Percentiles rank a stretch among this genome's conserved stretches.
These are phyloP conservation scores for Fusarium pseudograminearum DNA, from an alignment of 2,329 filamentous ascomycete genomes.

Conservation along the genomic window DNA sequence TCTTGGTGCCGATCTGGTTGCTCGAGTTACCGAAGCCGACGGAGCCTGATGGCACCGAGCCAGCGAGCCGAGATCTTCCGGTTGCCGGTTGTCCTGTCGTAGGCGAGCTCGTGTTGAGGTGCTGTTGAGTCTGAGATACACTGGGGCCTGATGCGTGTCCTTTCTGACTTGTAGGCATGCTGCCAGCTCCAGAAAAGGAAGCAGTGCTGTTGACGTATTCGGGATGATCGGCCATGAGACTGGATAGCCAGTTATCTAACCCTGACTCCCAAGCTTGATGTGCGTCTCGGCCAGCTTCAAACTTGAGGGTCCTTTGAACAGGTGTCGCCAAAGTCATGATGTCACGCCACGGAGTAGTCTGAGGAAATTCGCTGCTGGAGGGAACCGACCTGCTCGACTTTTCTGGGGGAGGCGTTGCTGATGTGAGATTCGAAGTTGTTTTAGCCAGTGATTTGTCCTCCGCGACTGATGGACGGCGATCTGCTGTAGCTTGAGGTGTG, in stretches of 20 bases:
- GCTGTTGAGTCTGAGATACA: constrained; percentile 56
- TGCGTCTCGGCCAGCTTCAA: constrained; percentile 76
- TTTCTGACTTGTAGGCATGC: constrained; percentile 32
- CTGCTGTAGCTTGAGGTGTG: constrained; percentile 38
- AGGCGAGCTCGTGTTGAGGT: constrained; percentile 60
- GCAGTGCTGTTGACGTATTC: constrained; percentile 60
- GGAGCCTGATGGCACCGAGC: constrained; percentile 55
- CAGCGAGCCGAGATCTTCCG: constrained; percentile 54
- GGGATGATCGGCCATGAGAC: constrained; percentile 59
- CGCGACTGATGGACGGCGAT: constrained; percentile 54
- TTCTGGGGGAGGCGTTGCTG: constrained; percentile 54
- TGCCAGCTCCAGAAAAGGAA: constrained; percentile 45
- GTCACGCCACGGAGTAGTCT: constrained; percentile 75
- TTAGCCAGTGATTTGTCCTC: constrained; percentile 60
- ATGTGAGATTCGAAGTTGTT: constrained; percentile 51
- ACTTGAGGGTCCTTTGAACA: constrained; percentile 77
- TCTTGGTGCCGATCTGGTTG: constrained; percentile 80
- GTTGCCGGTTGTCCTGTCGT: constrained; percentile 44
- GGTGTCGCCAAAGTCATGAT: constrained; percentile 77
- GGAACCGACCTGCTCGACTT: constrained; percentile 34
- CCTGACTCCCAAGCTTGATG: constrained; percentile 81
- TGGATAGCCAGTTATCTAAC: constrained; percentile 68
- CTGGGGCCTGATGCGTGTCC: constrained; percentile 39
- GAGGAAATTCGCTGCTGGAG: constrained; percentile 33
- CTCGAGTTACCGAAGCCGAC: constrained; percentile 66